Conservation (phyloP, 2,329 filamentous ascomycete species). For the Acarospora socialis region DNA sequence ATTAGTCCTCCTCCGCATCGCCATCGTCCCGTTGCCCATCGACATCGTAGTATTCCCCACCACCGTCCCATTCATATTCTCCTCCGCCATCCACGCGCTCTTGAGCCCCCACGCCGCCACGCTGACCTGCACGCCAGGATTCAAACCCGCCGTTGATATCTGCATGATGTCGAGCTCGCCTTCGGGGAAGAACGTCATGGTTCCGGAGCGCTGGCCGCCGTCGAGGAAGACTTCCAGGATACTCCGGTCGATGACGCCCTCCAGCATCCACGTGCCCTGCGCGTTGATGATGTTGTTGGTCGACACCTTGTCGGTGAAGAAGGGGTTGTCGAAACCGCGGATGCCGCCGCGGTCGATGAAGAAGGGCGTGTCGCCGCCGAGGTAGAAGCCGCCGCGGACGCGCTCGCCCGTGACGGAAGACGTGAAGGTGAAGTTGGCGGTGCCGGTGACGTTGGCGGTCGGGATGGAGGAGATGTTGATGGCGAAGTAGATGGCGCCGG, state of each 20-base stretch:
- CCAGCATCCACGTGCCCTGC: constrained; percentile 27
- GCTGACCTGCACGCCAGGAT: constrained; percentile 13
- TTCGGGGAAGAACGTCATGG: constrained; percentile 37
- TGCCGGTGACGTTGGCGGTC: constrained; percentile 21
- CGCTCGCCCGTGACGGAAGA: constrained; percentile 36
- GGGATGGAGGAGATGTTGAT: constrained; percentile 36
- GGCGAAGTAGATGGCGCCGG: constrained; percentile 41
- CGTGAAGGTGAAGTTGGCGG: constrained; percentile 39
- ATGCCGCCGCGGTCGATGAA: constrained; percentile 38
- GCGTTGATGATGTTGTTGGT: constrained; percentile 18
- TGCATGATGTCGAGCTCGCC: constrained; percentile 20
- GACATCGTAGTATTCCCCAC: constrained; percentile 5
- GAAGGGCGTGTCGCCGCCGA: constrained; percentile 35
- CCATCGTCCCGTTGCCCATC: neutral
- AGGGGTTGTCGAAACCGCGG: constrained; percentile 37
- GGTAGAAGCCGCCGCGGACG: constrained; percentile 35
- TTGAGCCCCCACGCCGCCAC: constrained; percentile 25
- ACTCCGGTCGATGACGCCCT: constrained; percentile 38
- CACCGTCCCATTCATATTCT: constrained; percentile 7
- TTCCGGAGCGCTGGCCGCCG: constrained; percentile 35
- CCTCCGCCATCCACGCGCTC: constrained; percentile 22
- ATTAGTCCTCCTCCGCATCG: constrained; percentile 9
- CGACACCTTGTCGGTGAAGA: constrained; percentile 42
- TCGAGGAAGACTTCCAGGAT: constrained; percentile 43
- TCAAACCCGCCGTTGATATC: constrained; percentile 16